phyloP scores from a whole-genome alignment of 2,329 filamentous ascomycete genomes.

The Fusarium nygamai region DNA sequence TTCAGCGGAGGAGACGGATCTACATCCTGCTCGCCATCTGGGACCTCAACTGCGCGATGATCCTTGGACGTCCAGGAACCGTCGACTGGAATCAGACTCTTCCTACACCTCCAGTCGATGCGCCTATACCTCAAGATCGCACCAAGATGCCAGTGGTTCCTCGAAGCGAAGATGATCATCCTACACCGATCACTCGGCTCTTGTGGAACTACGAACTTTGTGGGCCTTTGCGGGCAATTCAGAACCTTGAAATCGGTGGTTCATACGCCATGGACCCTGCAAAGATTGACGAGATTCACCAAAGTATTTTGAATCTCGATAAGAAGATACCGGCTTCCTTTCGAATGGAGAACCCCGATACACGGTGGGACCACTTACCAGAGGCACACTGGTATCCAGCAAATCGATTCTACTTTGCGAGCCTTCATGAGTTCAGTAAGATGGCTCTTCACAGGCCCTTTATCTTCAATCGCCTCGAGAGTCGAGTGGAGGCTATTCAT shows the following conservation, averaged over 20 bases:
- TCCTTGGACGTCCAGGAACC: constrained; percentile 66
- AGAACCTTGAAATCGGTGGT: constrained; percentile 65
- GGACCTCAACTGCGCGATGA: constrained; percentile 64
- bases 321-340: constrained; percentile 62
- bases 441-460: constrained; percentile 71
- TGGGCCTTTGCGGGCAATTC: constrained; percentile 62
- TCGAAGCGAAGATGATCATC: constrained; percentile 61
- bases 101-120: constrained; percentile 64
- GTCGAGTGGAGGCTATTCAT: constrained; percentile 64
- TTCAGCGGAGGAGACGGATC: constrained; percentile 64
- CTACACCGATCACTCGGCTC: constrained; percentile 64
- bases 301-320: constrained; percentile 59
- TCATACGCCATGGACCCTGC: constrained; percentile 63
- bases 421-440: constrained; percentile 62
- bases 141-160: constrained; percentile 59
- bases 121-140: constrained; percentile 57
- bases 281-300: constrained; percentile 64
- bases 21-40: constrained; percentile 64
- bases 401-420: constrained; percentile 58
- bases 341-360: constrained; percentile 65
- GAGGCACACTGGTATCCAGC: constrained; percentile 63
- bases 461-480: constrained; percentile 65
- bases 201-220: constrained; percentile 62
- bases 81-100: constrained; percentile 60
- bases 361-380: constrained; percentile 63